Conservation (phyloP, 805 yeast genomes). For the Kazachstania taianensis region DNA sequence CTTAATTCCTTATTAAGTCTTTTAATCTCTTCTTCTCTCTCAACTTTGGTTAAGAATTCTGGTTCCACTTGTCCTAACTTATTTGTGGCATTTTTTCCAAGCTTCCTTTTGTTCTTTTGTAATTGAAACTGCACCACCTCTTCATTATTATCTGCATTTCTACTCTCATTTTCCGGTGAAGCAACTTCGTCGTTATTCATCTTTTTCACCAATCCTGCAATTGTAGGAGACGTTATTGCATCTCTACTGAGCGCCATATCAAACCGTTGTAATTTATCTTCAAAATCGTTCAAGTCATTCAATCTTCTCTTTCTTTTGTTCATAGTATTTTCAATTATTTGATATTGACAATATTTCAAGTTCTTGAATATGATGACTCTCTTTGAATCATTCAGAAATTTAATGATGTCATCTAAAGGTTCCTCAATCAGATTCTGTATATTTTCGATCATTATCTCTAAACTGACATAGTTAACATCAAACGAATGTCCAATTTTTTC, state of each 20-base stretch:
- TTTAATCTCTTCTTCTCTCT: slow-evolving; percentile 31
- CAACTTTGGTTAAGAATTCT: slow-evolving; percentile 27
- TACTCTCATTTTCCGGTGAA: background rate
- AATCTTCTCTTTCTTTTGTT: slow-evolving; percentile 27
- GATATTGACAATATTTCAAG: slow-evolving; percentile 43
- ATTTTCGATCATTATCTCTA: slow-evolving; percentile 35
- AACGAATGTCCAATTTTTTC: slow-evolving; percentile 83
- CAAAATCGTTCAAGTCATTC: slow-evolving; percentile 27
- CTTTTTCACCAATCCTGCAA: background rate
- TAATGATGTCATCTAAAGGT: slow-evolving; percentile 30
- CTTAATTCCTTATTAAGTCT: slow-evolving; percentile 29
- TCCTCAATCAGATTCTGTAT: slow-evolving; percentile 31
- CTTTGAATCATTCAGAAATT: slow-evolving; percentile 27
- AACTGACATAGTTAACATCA: slow-evolving; percentile 56
- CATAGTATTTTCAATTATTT: slow-evolving; percentile 33
- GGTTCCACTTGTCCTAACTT: slow-evolving; percentile 20
- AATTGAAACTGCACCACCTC: slow-evolving; percentile 9
- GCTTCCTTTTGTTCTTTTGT: slow-evolving; percentile 7
- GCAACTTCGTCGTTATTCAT: slow-evolving; percentile 1
- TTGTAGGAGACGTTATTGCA: slow-evolving; percentile 14
- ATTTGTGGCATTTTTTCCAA: slow-evolving; percentile 6
- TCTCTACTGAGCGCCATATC: slow-evolving; percentile 29
- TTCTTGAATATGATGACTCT: slow-evolving; percentile 50
- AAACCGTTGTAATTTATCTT: slow-evolving; percentile 22
- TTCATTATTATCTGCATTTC: background rate